Evolutionary conservation across 2,329 filamentous ascomycete genomes (phyloP), one percentile per base, ranked within the genome.

Genomic region (Penicillium hordei): DNA sequence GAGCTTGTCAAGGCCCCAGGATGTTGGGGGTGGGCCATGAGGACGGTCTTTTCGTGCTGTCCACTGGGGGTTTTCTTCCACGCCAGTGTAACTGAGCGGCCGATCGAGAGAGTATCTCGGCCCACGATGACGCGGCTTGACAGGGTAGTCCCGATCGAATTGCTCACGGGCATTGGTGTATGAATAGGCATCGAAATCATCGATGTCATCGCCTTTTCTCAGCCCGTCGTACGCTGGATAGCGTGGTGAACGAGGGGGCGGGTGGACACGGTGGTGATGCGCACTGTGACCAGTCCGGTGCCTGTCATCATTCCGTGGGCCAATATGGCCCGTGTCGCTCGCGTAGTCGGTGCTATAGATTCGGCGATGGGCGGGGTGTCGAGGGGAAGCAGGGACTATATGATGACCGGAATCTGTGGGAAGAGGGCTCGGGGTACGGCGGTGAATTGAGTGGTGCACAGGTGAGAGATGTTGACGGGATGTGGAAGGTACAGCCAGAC

Each of bases 161-260:
- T 79, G 77, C 53, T 81, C 78, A 38, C 73, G 73, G 2, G 78
- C 72, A 7, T 74, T 78, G 15, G 79, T 81, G 59, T 81, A 81
- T 13, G 78, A 79, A 60, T 78, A 80, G 7, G 75, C 74, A 63
- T 76, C 72, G 45, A 74, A 72, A 19, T 75, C 67, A 49, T 77
- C 75, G 59, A 78, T 74, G 46, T 76, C 73, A 25, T 75, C 71
- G 38, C 69, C 68, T 55, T 73, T 70, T 46, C 67, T 65, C 44
- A 65, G 57, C 34, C 69, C 64, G 19, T 68, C 69, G 8, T 69
- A 65, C 13, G 65, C 62, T 34, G 70, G 68, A 55, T 76, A 70
- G 21, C 67, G 68, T 44, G 64, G 65, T 15, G 62, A 64, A 8
- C 60, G 60, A 48, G 61, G 62, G 2, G 67, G 65, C 19, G 65